Evolutionary conservation across 805 yeast genomes (phyloP).

Genomic region (Sugiyamaella lignohabitans): DNA sequence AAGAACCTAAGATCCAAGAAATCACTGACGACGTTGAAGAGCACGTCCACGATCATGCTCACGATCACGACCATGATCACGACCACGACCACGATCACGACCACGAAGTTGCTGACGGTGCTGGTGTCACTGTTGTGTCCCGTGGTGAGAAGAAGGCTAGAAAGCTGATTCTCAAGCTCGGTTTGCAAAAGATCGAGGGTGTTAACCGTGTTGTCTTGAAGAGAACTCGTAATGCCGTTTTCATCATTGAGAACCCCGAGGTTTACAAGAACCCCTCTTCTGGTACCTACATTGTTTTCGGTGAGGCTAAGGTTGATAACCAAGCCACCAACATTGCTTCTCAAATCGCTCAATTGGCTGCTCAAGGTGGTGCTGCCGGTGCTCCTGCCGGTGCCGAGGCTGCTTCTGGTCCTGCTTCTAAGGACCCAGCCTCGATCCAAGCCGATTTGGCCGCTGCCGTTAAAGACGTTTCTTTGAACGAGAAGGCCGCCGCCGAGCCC

Average conservation of each 20-base stretch:
- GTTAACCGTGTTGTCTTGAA: conserved; percentile 93
- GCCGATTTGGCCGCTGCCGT: conserved; percentile 30
- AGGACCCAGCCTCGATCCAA: conserved; percentile 23
- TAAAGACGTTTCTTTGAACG: conserved; percentile 25
- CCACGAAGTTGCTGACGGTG: conserved; percentile 18
- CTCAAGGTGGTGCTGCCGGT: conserved; percentile 41
- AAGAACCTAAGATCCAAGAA: conserved; percentile 32
- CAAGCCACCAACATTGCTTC: conserved; percentile 77
- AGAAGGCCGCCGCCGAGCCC: conserved; percentile 37
- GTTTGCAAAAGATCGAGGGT: conserved; percentile 85
- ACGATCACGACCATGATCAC: conserved; percentile 15
- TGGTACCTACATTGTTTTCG: conserved; percentile 93
- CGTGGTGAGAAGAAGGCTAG: conserved; percentile 90
- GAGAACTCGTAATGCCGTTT: conserved; percentile 84
- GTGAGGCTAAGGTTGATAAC: conserved; percentile 97
- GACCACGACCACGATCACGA: conserved; percentile 18
- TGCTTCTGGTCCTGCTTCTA: conserved; percentile 37
- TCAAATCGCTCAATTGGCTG: conserved; percentile 64
- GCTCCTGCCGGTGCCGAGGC: conserved; percentile 37
- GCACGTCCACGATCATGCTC: conserved; percentile 10
- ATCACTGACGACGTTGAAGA: conserved; percentile 19
- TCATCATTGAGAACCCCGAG: conserved; percentile 89
- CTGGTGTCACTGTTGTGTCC: conserved; percentile 20
- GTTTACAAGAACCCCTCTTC: conserved; percentile 86
- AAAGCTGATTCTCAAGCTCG: conserved; percentile 78